These are phyloP conservation scores for Penicillium fuscoglaucum DNA, from an alignment of 2,329 filamentous ascomycete species.

Conservation along the genomic window DNA sequence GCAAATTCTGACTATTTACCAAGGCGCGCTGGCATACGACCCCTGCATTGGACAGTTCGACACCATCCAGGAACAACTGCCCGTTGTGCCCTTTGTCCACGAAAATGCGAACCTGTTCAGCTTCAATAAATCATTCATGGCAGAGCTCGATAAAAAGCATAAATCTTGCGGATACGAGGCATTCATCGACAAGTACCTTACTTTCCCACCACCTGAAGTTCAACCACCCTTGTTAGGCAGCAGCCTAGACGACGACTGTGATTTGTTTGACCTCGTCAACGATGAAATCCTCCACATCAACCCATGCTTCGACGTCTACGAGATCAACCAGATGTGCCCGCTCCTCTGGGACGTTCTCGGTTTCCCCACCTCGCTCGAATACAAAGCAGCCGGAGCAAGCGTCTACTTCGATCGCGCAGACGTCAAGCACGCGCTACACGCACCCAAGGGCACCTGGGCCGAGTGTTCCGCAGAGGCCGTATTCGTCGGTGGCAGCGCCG, in stretches of 20 bases:
- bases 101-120: conserved; percentile 47
- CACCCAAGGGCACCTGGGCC: conserved; percentile 43
- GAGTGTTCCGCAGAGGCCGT: conserved; percentile 43
- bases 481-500: conserved; percentile 46
- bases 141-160: conserved; percentile 42
- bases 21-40: conserved; percentile 67
- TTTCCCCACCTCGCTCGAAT: conserved; percentile 56
- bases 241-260: conserved; percentile 52
- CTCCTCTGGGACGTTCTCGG: conserved; percentile 67
- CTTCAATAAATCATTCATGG: conserved; percentile 47
- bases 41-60: conserved; percentile 55
- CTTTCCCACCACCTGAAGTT: conserved; percentile 46
- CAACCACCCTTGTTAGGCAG: conserved; percentile 62
- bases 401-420: conserved; percentile 72
- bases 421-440: conserved; percentile 69
- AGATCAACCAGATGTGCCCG: conserved; percentile 71
- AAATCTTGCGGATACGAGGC: conserved; percentile 49
- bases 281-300: conserved; percentile 60
- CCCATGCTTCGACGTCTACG: conserved; percentile 78
- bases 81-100: conserved; percentile 46
- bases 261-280: conserved; percentile 58
- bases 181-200: conserved; percentile 54
- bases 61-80: conserved; percentile 35
- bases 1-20: conserved; percentile 4
- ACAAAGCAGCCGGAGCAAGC: conserved; percentile 60